Evolutionary conservation across 257 asterid genomes (phyloP), one percentile per base, ranked within the genome.

Genomic region (Gentiana straminea): DNA sequence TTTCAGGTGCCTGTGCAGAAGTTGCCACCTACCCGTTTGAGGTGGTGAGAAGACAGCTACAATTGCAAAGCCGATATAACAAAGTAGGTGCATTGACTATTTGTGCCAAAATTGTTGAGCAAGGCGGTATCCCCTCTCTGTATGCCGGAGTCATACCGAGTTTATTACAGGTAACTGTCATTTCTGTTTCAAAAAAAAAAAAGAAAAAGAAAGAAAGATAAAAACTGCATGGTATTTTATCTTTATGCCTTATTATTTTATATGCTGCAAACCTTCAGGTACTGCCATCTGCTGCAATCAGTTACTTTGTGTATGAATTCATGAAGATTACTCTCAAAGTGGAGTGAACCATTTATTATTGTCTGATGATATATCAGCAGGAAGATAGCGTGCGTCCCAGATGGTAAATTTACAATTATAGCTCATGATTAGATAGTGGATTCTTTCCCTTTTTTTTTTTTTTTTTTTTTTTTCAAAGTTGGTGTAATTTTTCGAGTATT

Each of bases 1-100:
- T 87, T 70, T 81, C 96, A 50, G 98, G 98, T 62, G 98, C 95
- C 70, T 91, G 98, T 72, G 90, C 98, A 8, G 98, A 91, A 85
- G 98, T 68, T 52, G 94, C 92, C 55, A 84, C 95, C 45, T 91
- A 87, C 65, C 98, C 98, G 0, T 91, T 91, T 60, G 98, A 91
- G 78, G 98, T 91, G 32, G 78, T 91, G 68, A 83, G 98, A 54
- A 81, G 92, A 80, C 94, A 87, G 77, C 94, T 91, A 67, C 98
- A 91, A 60, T 67, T 91, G 62, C 98, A 87, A 74, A 84, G 96
- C 51, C 82, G 84, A 10, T 84, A 79, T 41, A 75, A 88, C 64
- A 87, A 74, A 70, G 64, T 84, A 75, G 75, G 87, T 69, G 73
- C 96, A 3, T 58, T 87, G 37, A 86, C 86, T 10, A 91, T 83